Evolutionary conservation across 805 yeast genomes (phyloP), one percentile per base, ranked within the genome.

Genomic region (Candida easanensis): DNA sequence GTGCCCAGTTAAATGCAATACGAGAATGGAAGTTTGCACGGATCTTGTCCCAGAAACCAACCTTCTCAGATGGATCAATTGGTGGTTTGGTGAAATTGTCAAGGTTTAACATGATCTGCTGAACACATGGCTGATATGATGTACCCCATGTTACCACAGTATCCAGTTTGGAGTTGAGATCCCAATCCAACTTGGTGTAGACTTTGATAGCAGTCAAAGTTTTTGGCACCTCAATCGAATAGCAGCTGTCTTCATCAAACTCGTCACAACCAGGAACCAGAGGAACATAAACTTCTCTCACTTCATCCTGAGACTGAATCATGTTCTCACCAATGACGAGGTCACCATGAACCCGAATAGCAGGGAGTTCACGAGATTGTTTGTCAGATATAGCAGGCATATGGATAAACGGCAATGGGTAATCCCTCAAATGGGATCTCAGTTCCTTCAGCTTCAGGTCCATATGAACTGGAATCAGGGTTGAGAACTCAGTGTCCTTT

Each of bases 11-110:
- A 42, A 88, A 70, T 2, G 61, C 63, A 41, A 82, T 63, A 16
- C 77, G 74, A 0, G 96, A 95, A 65, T 90, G 97, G 53, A 88
- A 66, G 14, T 84, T 70, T 22, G 81, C 72, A 38, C 96, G 68
- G 21, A 88, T 63, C 60, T 89, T 91, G 63, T 90, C 98, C 98
- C 98, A 90, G 52, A 89, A 82, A 0, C 98, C 98, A 13, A 88
- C 65, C 52, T 84, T 84, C 4, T 79, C 75, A 2, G 96, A 87
- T 0, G 90, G 90, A 60, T 90, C 98, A 14, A 85, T 65, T 0
- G 95, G 96, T 0, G 96, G 95, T 60, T 91, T 90, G 1, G 95
- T 80, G 58, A 90, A 87, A 35, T 83, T 80, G 54, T 89, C 96
- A 46, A 90, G 74, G 43, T 79, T 83, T 42, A 80, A 66, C 80